phyloP scores from a whole-genome alignment of 192 early-diverging fungal genomes.

The Dissophora ornata region DNA sequence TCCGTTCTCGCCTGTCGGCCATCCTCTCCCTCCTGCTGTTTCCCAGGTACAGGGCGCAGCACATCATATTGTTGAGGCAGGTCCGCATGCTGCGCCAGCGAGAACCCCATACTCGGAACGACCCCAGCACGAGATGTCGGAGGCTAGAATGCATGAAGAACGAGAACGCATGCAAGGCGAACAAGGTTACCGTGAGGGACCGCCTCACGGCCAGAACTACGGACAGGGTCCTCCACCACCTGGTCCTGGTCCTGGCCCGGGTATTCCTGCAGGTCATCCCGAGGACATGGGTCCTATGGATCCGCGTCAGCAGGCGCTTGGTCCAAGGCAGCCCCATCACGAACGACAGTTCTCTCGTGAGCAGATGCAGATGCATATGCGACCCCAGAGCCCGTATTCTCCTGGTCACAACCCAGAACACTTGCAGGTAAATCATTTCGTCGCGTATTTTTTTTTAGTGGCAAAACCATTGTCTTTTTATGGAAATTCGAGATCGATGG shows the following conservation, averaged over 20 bases:
- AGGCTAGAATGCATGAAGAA: slow-evolving; percentile 1
- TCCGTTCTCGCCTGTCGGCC: slow-evolving; percentile 15
- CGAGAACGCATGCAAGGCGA: slow-evolving; percentile 10
- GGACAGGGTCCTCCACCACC: slow-evolving; percentile 4
- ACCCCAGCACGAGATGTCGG: slow-evolving; percentile 3
- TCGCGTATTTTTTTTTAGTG: slow-evolving; percentile 7
- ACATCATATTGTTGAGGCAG: slow-evolving; percentile 1
- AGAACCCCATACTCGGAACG: slow-evolving; percentile 12
- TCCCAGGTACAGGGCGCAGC: not conserved
- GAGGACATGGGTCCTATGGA: not conserved
- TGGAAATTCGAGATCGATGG: no score
- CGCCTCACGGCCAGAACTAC: not conserved
- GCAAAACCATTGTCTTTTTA: not conserved
- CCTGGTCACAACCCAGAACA: not conserved
- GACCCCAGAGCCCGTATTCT: slow-evolving; percentile 6
- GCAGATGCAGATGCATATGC: slow-evolving; percentile 19
- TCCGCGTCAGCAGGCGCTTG: not conserved
- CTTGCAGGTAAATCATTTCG: slow-evolving; percentile 5
- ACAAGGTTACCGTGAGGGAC: slow-evolving; percentile 7
- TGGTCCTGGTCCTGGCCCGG: not conserved
- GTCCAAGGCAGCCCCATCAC: slow-evolving; percentile 4
- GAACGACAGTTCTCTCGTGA: slow-evolving; percentile 10
- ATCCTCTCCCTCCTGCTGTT: not conserved
- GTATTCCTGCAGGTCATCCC: not conserved
- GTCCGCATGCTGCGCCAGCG: slow-evolving; percentile 2